phyloP scores from a whole-genome alignment of 345 rosid genomes.

The Pistacia atlantica region DNA sequence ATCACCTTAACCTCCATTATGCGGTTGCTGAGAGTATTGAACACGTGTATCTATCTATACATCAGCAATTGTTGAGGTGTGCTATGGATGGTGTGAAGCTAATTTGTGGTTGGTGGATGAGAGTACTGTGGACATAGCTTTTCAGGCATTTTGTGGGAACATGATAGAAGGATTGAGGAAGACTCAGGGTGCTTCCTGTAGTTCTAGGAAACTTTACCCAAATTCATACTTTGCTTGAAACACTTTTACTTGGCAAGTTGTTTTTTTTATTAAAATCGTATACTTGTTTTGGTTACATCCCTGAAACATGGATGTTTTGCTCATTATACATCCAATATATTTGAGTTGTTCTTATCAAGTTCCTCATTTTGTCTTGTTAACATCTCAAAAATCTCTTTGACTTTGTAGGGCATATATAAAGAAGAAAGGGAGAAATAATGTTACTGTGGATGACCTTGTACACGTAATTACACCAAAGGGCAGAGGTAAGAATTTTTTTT shows the following conservation, averaged over 20 bases:
- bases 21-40: too few species aligned
- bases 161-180: not conserved
- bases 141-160: not conserved
- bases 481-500: conserved; percentile 37
- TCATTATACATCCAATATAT: not conserved
- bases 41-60: not conserved
- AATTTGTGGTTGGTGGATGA: not conserved
- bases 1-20: too few species aligned
- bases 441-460: conserved; percentile 52
- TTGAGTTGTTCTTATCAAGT: not conserved
- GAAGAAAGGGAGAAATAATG: conserved; percentile 55
- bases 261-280: too few species aligned
- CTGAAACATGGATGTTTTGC: not conserved
- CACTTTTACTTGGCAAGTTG: not conserved
- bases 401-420: conserved; percentile 31
- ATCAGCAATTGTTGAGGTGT: not conserved
- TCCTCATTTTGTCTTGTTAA: not conserved
- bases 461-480: conserved; percentile 53
- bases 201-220: not conserved
- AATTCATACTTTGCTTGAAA: too few species aligned
- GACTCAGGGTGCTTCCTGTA: not conserved
- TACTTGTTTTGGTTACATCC: not conserved
- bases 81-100: not conserved
- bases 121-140: not conserved
- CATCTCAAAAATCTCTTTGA: conserved; percentile 8